These are phyloP conservation scores for Ascochyta koolunga DNA, from an alignment of 2,329 filamentous ascomycete genomes.

Conservation along the genomic window DNA sequence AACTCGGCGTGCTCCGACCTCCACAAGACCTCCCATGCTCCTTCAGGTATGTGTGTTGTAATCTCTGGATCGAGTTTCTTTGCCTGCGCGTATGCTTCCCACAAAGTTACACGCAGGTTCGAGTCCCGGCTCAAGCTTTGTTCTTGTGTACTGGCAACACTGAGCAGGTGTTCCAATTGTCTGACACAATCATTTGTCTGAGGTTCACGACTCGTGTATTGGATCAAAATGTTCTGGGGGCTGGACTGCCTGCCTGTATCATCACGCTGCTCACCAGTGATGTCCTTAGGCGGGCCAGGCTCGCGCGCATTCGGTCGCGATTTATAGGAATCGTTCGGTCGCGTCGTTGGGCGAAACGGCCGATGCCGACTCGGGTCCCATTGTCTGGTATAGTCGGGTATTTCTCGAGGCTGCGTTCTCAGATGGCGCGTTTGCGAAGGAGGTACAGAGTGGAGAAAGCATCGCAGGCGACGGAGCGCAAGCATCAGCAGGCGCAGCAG, in stretches of 20 bases:
- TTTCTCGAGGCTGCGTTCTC: conserved; percentile 30
- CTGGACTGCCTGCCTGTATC: neutral
- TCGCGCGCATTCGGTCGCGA: neutral
- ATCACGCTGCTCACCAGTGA: too few species aligned
- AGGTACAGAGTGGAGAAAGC: conserved; percentile 25
- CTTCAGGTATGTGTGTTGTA: conserved; percentile 25
- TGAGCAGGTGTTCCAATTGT: conserved; percentile 24
- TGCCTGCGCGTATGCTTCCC: conserved; percentile 39
- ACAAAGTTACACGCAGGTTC: conserved; percentile 25
- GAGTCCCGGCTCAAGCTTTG: neutral
- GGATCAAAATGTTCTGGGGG: neutral
- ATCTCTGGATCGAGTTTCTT: conserved; percentile 27
- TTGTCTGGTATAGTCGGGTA: conserved; percentile 28
- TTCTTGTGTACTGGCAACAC: conserved; percentile 12
- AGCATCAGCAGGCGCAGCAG: conserved; percentile 31
- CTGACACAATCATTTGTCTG: neutral
- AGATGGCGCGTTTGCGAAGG: conserved; percentile 27
- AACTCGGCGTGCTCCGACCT: conserved; percentile 24
- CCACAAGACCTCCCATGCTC: conserved; percentile 47
- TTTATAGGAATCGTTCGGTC: neutral
- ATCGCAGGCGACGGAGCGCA: conserved; percentile 28
- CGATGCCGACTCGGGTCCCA: conserved; percentile 39
- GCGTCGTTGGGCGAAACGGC: neutral
- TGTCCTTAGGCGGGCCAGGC: neutral
- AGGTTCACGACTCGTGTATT: neutral